phyloP scores from a whole-genome alignment of 371 early-diverging fungal species.

The Mortierella sp. region DNA sequence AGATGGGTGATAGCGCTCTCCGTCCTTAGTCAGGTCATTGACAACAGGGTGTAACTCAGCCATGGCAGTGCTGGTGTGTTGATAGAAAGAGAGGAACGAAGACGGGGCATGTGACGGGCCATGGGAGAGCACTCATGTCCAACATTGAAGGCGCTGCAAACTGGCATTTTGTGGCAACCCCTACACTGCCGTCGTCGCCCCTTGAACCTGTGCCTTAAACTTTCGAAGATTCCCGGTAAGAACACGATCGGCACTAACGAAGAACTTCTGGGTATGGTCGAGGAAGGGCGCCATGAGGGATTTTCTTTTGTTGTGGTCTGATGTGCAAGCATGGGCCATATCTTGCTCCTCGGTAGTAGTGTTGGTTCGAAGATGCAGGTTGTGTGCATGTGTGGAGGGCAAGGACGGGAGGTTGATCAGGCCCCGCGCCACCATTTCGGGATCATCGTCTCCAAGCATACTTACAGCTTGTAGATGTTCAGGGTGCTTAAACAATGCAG shows the following conservation, averaged over 20 bases:
- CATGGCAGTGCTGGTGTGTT: no score
- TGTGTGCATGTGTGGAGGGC: background rate
- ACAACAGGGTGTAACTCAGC: background rate
- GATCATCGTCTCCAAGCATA: no score
- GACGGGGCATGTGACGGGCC: no score
- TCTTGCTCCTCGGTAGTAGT: background rate
- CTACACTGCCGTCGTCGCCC: background rate
- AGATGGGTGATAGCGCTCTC: background rate
- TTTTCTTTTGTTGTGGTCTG: constrained; percentile 1
- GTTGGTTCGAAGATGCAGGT: background rate
- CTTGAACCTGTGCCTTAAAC: background rate
- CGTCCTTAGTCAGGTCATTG: background rate
- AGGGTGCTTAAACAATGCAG: no score
- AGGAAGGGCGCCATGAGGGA: background rate
- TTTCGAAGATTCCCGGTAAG: background rate
- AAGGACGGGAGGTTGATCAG: background rate
- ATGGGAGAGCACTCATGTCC: no score
- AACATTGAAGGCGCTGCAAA: no score
- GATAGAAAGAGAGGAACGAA: no score
- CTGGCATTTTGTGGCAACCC: no score
- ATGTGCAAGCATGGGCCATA: background rate
- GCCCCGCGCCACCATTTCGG: no score
- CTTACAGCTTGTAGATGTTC: no score
- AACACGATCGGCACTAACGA: background rate
- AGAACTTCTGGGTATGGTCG: background rate